Evolutionary conservation across 1,284 basidiomycete genomes (phyloP), one percentile per base, ranked within the genome.

Genomic region (Leccinum pachyderme): DNA sequence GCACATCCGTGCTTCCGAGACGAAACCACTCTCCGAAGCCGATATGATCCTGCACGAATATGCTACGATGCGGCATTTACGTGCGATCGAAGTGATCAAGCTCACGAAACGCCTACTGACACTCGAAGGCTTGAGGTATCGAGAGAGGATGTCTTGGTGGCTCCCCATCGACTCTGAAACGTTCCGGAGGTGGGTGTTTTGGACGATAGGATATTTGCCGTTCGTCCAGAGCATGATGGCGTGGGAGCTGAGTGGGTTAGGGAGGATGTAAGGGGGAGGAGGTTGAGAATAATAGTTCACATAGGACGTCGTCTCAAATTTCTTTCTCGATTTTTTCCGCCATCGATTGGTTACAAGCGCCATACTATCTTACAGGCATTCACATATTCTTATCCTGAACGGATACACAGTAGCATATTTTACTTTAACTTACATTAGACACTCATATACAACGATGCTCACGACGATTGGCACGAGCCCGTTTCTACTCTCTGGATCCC

Each of bases 161-260:
- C 55, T 51, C 13, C 68, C 66, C 1, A 32, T 67, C 31, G 56
- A 56, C 28, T 51, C 52, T 11, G 55, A 24, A 1, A 63, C 57
- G 5, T 12, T 61, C 5, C 60, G 60, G 12, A 35, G 49, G 1
- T 59, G 55, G 58, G 32, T 22, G 7, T 31, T 70, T 35, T 69
- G 68, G 66, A 2, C 45, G 8, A 11, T 50, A 0, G 61, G 56
- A 33, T 31, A 24, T 7, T 12, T 66, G 5, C 49, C 57, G 2
- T 62, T 58, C 31, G 7, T 68, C 24, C 59, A 27, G 47, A 49
- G n/a, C 7, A 60, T 33, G 49, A 55, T 67, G 46, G 59, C 51
- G 35, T 67, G 61, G 58, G 35, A 55, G 9, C 2, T 64, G 28
- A 67, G 64, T 33, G 67, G 64, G 31, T 49, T 67, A 24, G 52